These are phyloP conservation scores for Triticum aestivum DNA, from an alignment of 176 grass and related monocot species.

Conservation along the genomic window DNA sequence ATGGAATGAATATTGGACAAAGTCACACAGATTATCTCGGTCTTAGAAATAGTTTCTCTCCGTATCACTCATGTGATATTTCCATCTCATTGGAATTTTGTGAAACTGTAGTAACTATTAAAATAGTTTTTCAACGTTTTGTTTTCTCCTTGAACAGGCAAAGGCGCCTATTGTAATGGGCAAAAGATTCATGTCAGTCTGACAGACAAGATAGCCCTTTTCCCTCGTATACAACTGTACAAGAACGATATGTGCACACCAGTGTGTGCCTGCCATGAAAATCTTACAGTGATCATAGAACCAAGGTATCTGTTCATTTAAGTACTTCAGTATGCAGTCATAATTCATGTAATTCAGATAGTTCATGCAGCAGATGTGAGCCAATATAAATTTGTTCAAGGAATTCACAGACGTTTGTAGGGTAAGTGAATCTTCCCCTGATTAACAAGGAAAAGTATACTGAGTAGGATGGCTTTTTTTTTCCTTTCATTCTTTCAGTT, in stretches of 20 bases:
- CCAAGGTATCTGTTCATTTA: background rate
- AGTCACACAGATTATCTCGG: background rate
- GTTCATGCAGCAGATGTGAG: background rate
- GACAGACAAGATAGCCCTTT: conserved; percentile 62
- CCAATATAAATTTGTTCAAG: conserved; percentile 93
- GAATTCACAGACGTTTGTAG: conserved; percentile 90
- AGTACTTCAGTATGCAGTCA: conserved; percentile 10
- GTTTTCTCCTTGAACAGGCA: conserved; percentile 47
- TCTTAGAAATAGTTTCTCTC: background rate
- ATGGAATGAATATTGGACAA: background rate
- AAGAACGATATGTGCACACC: background rate
- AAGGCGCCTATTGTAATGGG: conserved; percentile 87
- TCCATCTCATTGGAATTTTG: conserved; percentile 58
- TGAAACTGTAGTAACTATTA: background rate
- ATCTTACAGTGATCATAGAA: background rate
- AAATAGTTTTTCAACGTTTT: conserved; percentile 7
- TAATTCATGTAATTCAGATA: conserved; percentile 11
- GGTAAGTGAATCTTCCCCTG: conserved; percentile 37
- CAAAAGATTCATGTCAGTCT: conserved; percentile 86
- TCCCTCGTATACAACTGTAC: conserved; percentile 3
- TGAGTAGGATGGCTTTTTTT: too few relatives aligned
- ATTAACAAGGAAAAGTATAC: background rate
- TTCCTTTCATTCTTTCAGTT: too few relatives aligned
- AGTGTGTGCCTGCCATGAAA: background rate
- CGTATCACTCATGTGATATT: background rate